A percentile compares a stretch with the other conserved stretches of the same genome.
Conservation (phyloP, 2,329 filamentous ascomycete genomes). For the Penicillium sp. region DNA sequence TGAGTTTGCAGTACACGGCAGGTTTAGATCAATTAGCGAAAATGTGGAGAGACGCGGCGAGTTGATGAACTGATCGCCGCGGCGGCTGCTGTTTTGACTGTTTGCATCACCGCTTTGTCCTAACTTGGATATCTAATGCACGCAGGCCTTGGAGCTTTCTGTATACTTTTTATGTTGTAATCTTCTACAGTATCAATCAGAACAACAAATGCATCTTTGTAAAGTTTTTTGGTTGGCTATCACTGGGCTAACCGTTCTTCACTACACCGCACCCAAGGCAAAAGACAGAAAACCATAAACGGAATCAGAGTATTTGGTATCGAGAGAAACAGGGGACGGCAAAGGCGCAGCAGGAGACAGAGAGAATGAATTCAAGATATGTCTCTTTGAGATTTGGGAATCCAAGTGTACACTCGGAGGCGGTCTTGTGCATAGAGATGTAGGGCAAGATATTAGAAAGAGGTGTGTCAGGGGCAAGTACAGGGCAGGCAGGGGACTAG, state of each 20-base stretch:
- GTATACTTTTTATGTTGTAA: no score
- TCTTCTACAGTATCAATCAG: no score
- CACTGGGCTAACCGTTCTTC: conserved; percentile 16
- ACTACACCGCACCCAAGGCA: conserved; percentile 11
- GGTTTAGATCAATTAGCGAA: not conserved
- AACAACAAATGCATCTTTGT: no score
- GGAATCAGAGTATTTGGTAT: conserved; percentile 16
- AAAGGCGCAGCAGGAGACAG: not conserved
- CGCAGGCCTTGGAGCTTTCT: no score
- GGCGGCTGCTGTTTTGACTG: no score
- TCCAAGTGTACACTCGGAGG: conserved; percentile 3
- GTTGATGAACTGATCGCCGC: no score
- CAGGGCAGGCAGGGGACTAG: conserved; percentile 11
- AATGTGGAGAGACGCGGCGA: no score
- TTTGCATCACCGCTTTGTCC: no score
- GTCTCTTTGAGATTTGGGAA: conserved; percentile 9
- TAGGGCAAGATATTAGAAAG: conserved; percentile 19
- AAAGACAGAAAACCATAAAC: conserved; percentile 4
- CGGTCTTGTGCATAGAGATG: conserved; percentile 5
- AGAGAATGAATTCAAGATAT: conserved; percentile 7
- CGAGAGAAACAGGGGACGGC: conserved; percentile 4
- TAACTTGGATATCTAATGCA: no score
- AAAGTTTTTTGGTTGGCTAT: conserved; percentile 10
- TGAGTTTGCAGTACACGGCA: no score
- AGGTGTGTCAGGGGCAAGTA: conserved; percentile 17